Evolutionary conservation across 768 basidiomycete genomes (phyloP).

Genomic region (Gautieria morchelliformis): DNA sequence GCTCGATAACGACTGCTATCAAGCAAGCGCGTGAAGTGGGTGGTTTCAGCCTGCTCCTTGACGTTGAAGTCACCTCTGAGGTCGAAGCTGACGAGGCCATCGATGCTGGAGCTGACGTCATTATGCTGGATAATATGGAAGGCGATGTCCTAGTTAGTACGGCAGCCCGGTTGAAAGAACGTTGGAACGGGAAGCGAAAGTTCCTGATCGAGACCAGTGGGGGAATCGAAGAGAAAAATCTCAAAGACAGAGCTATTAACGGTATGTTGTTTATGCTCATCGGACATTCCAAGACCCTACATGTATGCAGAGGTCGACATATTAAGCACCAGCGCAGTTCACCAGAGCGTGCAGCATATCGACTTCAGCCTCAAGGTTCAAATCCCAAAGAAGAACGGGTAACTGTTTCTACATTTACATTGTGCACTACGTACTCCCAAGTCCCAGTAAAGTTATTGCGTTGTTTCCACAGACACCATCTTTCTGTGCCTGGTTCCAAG

Average conservation of each 20-base stretch:
- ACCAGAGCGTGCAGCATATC: conserved; percentile 87
- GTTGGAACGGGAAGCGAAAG: conserved; percentile 71
- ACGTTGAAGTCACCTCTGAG: conserved; percentile 86
- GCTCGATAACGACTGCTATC: conserved; percentile 87
- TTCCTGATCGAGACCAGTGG: conserved; percentile 93
- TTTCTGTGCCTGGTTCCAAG: conserved; percentile 52
- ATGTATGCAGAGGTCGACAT: conserved; percentile 76
- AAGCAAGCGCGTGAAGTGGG: conserved; percentile 78
- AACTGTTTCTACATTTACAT: not conserved
- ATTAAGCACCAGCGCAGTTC: conserved; percentile 80
- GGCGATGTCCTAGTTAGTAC: conserved; percentile 60
- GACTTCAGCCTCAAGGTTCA: conserved; percentile 98
- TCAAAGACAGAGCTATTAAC: conserved; percentile 70
- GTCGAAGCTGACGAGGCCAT: conserved; percentile 96
- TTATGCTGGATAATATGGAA: conserved; percentile 94
- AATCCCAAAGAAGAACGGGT: conserved; percentile 31
- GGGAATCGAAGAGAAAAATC: conserved; percentile 83
- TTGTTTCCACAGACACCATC: conserved; percentile 62
- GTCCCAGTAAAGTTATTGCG: conserved; percentile 60
- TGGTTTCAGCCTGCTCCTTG: conserved; percentile 84
- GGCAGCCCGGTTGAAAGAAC: conserved; percentile 62
- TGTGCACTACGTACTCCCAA: conserved; percentile 18
- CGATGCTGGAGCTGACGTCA: conserved; percentile 85
- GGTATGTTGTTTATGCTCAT: conserved; percentile 40
- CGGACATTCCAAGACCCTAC: not conserved